Evolutionary conservation across 352 stramenopile species (phyloP).

Genomic region (Phytophthora pinifolia): DNA sequence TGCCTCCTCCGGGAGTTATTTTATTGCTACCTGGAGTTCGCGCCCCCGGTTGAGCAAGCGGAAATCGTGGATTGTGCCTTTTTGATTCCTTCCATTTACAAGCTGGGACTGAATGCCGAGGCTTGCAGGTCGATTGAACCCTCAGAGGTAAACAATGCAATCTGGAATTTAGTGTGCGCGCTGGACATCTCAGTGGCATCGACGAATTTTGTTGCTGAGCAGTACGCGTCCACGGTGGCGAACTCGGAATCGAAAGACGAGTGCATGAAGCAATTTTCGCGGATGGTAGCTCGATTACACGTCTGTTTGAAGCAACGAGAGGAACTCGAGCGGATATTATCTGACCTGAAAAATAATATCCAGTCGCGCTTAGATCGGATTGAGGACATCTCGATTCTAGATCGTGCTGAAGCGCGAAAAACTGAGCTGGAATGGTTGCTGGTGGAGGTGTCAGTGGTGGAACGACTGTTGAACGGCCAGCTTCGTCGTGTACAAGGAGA

Average conservation of each 20-base stretch:
- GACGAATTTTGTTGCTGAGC: constrained; percentile 32
- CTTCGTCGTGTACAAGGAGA: constrained; percentile 33
- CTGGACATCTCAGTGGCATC: constrained; percentile 46
- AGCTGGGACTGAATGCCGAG: constrained; percentile 10
- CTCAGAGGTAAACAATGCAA: constrained; percentile 27
- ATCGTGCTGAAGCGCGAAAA: constrained; percentile 1
- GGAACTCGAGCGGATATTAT: constrained; percentile 40
- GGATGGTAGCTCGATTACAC: constrained; percentile 33
- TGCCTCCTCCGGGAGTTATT: constrained; percentile 51
- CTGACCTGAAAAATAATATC: constrained; percentile 32
- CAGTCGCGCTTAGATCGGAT: constrained; percentile 15
- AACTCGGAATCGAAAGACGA: constrained; percentile 17
- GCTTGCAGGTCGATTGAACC: constrained; percentile 14
- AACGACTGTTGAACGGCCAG: constrained; percentile 38
- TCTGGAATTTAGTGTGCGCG: constrained; percentile 57
- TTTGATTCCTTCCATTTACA: constrained; percentile 35
- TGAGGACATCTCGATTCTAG: constrained; percentile 3
- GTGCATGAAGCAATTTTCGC: constrained; percentile 32
- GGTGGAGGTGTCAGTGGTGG: constrained; percentile 32
- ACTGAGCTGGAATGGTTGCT: constrained; percentile 35
- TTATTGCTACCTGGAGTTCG: constrained; percentile 45
- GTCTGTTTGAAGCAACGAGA: constrained; percentile 49
- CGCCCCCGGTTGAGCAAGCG: constrained; percentile 23
- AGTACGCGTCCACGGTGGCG: constrained; percentile 19
- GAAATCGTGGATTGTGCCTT: constrained; percentile 53